Evolutionary conservation across 495 filamentous ascomycete genomes (phyloP).

Genomic region (Lophium mytilinum): DNA sequence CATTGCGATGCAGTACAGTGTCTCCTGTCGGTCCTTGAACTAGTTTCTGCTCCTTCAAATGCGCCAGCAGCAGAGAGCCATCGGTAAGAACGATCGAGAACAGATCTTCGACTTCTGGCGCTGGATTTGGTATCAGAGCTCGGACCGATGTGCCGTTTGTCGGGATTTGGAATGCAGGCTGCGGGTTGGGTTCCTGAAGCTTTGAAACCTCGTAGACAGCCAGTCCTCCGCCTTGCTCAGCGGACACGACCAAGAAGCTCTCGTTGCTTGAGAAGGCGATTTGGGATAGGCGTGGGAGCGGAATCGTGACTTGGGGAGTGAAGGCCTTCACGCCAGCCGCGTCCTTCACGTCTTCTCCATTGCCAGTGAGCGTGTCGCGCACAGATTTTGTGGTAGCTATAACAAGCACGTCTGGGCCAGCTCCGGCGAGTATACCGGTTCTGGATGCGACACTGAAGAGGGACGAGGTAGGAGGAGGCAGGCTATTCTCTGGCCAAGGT

Average conservation of each 20-base stretch:
- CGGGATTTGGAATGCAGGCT: constrained; percentile 60
- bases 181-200: constrained; percentile 56
- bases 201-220: constrained; percentile 68
- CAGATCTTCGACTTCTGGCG: constrained; percentile 50
- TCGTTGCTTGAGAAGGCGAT: constrained; percentile 84
- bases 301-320: constrained; percentile 61
- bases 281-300: constrained; percentile 73
- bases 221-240: constrained; percentile 73
- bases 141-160: constrained; percentile 70
- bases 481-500: constrained; percentile 62
- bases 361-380: constrained; percentile 59
- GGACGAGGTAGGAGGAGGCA: constrained; percentile 75
- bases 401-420: constrained; percentile 68
- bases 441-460: constrained; percentile 75
- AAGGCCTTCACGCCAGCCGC: constrained; percentile 55
- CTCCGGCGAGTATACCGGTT: constrained; percentile 79
- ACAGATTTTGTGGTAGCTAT: constrained; percentile 71
- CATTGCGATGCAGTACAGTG: constrained; percentile 54
- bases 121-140: constrained; percentile 73
- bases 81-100: constrained; percentile 72
- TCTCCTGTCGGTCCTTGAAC: constrained; percentile 37
- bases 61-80: constrained; percentile 76
- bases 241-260: constrained; percentile 71
- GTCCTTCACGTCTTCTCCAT: constrained; percentile 39
- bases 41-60: constrained; percentile 59